Percentiles rank a stretch among this genome's conserved stretches.
These are phyloP conservation scores for Chrysosporium keratinophilum DNA, from an alignment of 2,329 filamentous ascomycete genomes.

Conservation along the genomic window DNA sequence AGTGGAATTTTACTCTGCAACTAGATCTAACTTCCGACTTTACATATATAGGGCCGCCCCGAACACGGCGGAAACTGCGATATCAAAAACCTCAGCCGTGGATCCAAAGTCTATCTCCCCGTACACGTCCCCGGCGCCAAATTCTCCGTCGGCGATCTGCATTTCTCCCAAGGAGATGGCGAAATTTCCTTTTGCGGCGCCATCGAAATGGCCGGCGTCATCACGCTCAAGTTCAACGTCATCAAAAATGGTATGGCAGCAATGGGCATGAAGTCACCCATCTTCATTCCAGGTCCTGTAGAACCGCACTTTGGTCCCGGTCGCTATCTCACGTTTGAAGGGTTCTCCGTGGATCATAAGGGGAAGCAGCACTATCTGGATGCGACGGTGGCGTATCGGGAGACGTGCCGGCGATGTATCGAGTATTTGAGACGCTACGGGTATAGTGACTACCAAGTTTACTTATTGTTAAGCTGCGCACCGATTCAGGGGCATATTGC, in stretches of 20 bases:
- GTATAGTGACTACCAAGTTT: constrained; percentile 66
- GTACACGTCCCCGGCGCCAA: constrained; percentile 80
- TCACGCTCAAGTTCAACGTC: constrained; percentile 81
- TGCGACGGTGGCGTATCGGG: constrained; percentile 73
- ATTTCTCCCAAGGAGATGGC: constrained; percentile 80
- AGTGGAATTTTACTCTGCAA: neutral
- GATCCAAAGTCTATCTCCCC: constrained; percentile 74
- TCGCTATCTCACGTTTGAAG: constrained; percentile 74
- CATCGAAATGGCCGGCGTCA: constrained; percentile 88
- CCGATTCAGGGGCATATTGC: constrained; percentile 81
- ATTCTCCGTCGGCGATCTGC: constrained; percentile 79
- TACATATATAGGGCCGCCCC: constrained; percentile 47
- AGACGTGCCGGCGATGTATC: constrained; percentile 66
- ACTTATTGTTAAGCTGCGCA: constrained; percentile 73
- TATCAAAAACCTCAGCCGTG: constrained; percentile 74
- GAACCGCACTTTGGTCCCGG: constrained; percentile 80
- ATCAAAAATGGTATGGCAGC: constrained; percentile 70
- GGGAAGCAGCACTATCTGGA: constrained; percentile 88
- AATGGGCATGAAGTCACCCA: constrained; percentile 67
- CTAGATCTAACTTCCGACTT: too few species aligned
- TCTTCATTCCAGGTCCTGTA: constrained; percentile 78
- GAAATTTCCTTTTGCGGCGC: constrained; percentile 84
- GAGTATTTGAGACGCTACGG: constrained; percentile 68
- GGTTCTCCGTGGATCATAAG: constrained; percentile 77
- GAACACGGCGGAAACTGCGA: constrained; percentile 89